These are phyloP conservation scores for Ramaria rubella DNA, from an alignment of 768 basidiomycete species.

Conservation along the genomic window DNA sequence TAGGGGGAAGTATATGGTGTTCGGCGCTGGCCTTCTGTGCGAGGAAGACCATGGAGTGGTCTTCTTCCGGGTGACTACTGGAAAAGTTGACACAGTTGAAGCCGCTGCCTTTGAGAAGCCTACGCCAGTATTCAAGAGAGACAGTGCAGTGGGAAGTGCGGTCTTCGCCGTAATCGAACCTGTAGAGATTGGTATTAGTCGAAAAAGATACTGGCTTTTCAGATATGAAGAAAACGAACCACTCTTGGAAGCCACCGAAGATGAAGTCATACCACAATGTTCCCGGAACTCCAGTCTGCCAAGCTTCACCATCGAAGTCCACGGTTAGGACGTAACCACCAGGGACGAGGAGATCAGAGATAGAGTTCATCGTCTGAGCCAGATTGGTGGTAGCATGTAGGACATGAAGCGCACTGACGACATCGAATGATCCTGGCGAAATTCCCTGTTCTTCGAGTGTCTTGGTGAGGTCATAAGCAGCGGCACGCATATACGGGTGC, in stretches of 20 bases:
- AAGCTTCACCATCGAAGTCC: slow-evolving; percentile 15
- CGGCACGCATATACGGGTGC: slow-evolving; percentile 15
- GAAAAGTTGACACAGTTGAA: slow-evolving; percentile 8
- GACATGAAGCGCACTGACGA: slow-evolving; percentile 15
- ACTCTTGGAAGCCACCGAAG: slow-evolving; percentile 11
- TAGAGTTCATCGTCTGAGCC: slow-evolving; percentile 9
- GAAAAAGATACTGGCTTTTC: background rate
- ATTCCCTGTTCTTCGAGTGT: slow-evolving; percentile 15
- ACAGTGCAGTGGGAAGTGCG: slow-evolving; percentile 7
- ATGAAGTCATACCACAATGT: slow-evolving; percentile 13
- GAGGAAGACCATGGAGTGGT: slow-evolving; percentile 9
- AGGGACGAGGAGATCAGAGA: slow-evolving; percentile 15
- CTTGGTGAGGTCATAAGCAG: slow-evolving; percentile 14
- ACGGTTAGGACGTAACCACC: slow-evolving; percentile 15
- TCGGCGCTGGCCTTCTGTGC: slow-evolving; percentile 2
- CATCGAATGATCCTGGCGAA: slow-evolving; percentile 15
- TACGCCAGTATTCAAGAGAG: slow-evolving; percentile 3
- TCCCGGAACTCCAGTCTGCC: slow-evolving; percentile 5
- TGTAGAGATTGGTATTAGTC: background rate
- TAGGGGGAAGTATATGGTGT: background rate
- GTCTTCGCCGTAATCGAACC: slow-evolving; percentile 11
- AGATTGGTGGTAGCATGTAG: slow-evolving; percentile 16
- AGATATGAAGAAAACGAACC: slow-evolving; percentile 1
- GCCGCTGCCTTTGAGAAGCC: background rate
- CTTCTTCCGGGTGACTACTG: slow-evolving; percentile 7